Base-by-base conservation (phyloP, 495 filamentous ascomycete species). In the Podospora appendiculata region DNA sequence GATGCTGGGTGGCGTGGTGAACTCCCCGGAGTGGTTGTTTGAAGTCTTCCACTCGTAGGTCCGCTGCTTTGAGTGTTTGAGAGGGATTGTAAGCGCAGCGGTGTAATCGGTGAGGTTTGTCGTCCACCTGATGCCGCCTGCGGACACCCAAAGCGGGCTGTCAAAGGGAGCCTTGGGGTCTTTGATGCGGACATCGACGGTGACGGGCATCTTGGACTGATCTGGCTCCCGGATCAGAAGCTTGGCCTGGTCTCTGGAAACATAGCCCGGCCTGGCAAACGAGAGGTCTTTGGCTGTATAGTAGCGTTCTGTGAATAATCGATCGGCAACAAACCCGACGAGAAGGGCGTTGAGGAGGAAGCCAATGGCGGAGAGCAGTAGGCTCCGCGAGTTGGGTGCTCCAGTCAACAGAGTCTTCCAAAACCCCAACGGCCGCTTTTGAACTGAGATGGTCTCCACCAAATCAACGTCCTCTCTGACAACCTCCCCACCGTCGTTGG, bases 211-310 rank as follows among this genome's bases (percentile, higher is more conserved):
- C 55, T 85, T 82, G n/a, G 75, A 62, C 46, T 73, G 66, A 53
- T 94, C 77, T 0, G 91, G 89, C 71, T 96, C 93, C 36, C 93
- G 80, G 34, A 96, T 75, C 38, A 98, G 71, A 38, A 98, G 66
- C 50, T 82, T 90, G 13, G 93, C 93, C 14, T 81, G 86, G 4
- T 75, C 83, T 3, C 87, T 80, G 2, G 90, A 93, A 19, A 96
- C 84, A 65, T 91, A 89, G 12, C 93, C 93, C 33, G 95, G 71
- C 12, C 92, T 77, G 14, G 84, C 84, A 60, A 98, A 94, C 0
- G 89, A 83, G 10, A 93, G 76, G 55, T 94, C 84, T n/a, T 85
- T 64, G 18, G 70, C 82, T 0, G 82, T 80, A 64, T 95, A 75
- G 39, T 85, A 73, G 40, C 83, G 67, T 9, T 84, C 87, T 12